phyloP scores from a whole-genome alignment of 2,329 filamentous ascomycete genomes.

The Colletotrichum incanum region DNA sequence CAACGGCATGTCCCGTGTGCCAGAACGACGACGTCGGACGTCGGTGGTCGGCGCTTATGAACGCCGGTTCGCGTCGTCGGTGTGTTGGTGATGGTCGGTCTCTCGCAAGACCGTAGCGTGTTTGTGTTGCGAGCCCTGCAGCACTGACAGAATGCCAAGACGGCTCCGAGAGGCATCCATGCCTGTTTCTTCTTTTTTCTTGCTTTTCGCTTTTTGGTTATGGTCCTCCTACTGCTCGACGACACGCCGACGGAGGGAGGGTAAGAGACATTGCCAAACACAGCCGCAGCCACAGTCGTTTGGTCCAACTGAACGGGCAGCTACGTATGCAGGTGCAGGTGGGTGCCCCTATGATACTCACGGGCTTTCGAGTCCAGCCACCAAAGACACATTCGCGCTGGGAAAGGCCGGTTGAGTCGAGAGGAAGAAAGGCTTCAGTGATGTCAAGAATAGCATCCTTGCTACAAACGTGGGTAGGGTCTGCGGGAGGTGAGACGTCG shows the following conservation, averaged over 20 bases:
- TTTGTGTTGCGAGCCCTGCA: background rate
- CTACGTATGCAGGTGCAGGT: slow-evolving; percentile 6
- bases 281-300: slow-evolving; percentile 2
- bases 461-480: slow-evolving; percentile 19
- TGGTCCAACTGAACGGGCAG: background rate
- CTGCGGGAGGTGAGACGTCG: slow-evolving; percentile 11
- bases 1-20: slow-evolving; percentile 34
- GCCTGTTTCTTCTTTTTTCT: background rate
- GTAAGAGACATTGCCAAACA: background rate
- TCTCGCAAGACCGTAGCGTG: too few relatives aligned
- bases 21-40: slow-evolving; percentile 1
- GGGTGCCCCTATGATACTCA: background rate
- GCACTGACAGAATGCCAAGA: slow-evolving; percentile 11
- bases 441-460: slow-evolving; percentile 26
- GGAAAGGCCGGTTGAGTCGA: slow-evolving; percentile 20
- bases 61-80: slow-evolving; percentile 33
- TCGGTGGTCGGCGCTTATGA: slow-evolving; percentile 35
- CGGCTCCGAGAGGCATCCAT: background rate
- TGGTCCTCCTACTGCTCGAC: background rate
- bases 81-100: slow-evolving; percentile 1
- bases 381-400: background rate
- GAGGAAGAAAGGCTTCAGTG: slow-evolving; percentile 15
- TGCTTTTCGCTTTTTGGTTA: background rate
- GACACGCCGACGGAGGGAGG: background rate
- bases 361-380: slow-evolving; percentile 9